phyloP scores from a whole-genome alignment of 345 rosid species.

The Arabis hirsuta region DNA sequence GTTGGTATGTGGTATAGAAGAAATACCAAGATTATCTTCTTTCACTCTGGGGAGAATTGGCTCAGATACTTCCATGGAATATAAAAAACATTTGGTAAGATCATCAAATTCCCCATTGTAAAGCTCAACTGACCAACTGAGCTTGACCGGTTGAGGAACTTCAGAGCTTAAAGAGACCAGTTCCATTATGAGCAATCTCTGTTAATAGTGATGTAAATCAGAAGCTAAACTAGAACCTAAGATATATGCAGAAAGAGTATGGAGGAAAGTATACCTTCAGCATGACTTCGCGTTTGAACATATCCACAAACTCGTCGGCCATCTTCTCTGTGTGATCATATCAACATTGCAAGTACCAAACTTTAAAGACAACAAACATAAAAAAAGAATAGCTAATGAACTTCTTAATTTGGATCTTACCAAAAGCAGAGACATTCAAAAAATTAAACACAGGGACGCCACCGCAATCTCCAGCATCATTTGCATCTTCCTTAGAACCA shows the following conservation, averaged over 20 bases:
- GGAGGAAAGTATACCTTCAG: slow-evolving; percentile 58
- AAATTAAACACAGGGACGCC: slow-evolving; percentile 72
- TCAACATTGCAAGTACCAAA: slow-evolving; percentile 18
- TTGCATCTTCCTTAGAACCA: slow-evolving; percentile 48
- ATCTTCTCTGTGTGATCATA: slow-evolving; percentile 66
- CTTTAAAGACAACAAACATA: slow-evolving; percentile 10
- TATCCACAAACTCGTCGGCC: slow-evolving; percentile 76
- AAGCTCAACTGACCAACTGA: slow-evolving; percentile 70
- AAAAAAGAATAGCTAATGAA: background rate
- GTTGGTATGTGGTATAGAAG: slow-evolving; percentile 39
- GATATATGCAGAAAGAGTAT: background rate
- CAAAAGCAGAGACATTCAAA: slow-evolving; percentile 61
- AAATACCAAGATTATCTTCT: slow-evolving; percentile 43
- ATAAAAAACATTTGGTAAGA: slow-evolving; percentile 59
- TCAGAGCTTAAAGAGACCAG: slow-evolving; percentile 57
- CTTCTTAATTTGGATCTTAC: slow-evolving; percentile 46
- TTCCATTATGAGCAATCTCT: slow-evolving; percentile 71
- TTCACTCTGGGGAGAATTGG: slow-evolving; percentile 56
- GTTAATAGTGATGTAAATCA: slow-evolving; percentile 32
- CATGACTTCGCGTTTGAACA: slow-evolving; percentile 71
- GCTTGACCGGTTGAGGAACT: slow-evolving; percentile 44
- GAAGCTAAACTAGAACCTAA: background rate
- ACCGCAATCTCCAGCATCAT: slow-evolving; percentile 76
- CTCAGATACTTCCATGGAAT: slow-evolving; percentile 50
- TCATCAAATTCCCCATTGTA: slow-evolving; percentile 74